A percentile compares a stretch with the other conserved stretches of the same genome.
Conservation (phyloP, 169 alveolate species). For the Plasmodium adleri region DNA sequence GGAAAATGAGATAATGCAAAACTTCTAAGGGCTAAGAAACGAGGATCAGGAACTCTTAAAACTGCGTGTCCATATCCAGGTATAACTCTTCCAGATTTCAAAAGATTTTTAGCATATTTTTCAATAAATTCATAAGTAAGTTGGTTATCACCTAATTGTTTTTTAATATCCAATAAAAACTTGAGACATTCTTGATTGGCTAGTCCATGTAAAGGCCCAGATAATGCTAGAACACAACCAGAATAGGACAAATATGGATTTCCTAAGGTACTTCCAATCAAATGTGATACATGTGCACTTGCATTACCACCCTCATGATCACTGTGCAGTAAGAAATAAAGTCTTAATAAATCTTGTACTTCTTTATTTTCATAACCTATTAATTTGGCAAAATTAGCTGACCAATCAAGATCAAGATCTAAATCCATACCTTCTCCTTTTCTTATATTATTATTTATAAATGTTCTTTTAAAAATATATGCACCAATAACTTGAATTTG, state of each 20-base stretch:
- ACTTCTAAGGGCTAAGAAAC: constrained; percentile 88
- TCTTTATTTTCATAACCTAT: constrained; percentile 79
- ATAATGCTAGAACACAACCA: constrained; percentile 78
- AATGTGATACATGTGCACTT: constrained; percentile 95
- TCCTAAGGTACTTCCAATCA: constrained; percentile 94
- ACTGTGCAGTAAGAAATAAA: constrained; percentile 88
- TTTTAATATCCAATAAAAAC: constrained; percentile 91
- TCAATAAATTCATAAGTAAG: constrained; percentile 81
- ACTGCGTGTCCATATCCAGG: constrained; percentile 99
- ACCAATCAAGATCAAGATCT: constrained; percentile 83
- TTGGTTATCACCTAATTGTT: constrained; percentile 87
- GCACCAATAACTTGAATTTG: constrained; percentile 81
- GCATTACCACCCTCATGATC: constrained; percentile 97
- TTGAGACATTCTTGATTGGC: constrained; percentile 96
- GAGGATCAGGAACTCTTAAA: constrained; percentile 96
- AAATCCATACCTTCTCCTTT: constrained; percentile 81
- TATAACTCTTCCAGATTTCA: constrained; percentile 91
- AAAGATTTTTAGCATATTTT: constrained; percentile 84
- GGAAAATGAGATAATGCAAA: constrained; percentile 91
- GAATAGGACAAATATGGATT: constrained; percentile 94
- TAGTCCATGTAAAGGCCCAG: constrained; percentile 96
- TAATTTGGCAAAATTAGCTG: constrained; percentile 84
- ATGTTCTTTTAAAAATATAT: constrained; percentile 84
- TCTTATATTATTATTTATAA: constrained; percentile 79
- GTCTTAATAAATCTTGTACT: constrained; percentile 82